Evolutionary conservation across 306 rosid species (phyloP), one percentile per base, ranked within the genome.

Genomic region (Rubus parviflorus): DNA sequence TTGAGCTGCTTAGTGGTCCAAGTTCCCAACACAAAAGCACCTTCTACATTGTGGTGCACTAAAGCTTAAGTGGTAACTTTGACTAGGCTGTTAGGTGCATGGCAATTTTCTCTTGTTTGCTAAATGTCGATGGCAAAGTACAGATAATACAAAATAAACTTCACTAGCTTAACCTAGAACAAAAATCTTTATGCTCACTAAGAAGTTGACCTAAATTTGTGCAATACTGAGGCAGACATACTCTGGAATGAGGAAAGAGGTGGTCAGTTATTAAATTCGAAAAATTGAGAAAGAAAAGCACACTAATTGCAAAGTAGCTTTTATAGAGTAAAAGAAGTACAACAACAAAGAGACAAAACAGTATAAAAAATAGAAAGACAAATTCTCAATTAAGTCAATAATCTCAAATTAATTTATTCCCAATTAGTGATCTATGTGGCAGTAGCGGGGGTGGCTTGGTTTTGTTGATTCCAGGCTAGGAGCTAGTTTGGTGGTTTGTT

Each of bases 191-290:
- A 62, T 47, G 30, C 82, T 92, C 82, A 17, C 81, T 92, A 87
- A 95, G 86, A 92, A 95, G 84, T 92, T 80, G 83, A 92, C 85
- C 74, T 88, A 70, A 89, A 81, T 83, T 79, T 95, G 79, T 83
- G 87, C 71, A 90, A 82, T 80, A 90, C 57, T 51, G 93, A 89
- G 63, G 89, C 49, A 76, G 76, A 86, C 63, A 76, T 71, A 73
- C 88, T 84, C 99, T 95, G 88, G 86, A 82, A 73, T 53, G 57
- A 25, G 35, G 77, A 22, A 51, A 66, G 15, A 75, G 37, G 37
- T 49, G 14, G 61, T 65, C 41, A 53, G 77, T 69, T 47, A 46
- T 37, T 66, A 53, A 54, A 40, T 25, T 30, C 19, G 73, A 41
- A 14, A 10, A 3, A n/a, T 58, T 17, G 46, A 71, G 68, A 52